phyloP scores from a whole-genome alignment of 2,329 filamentous ascomycete genomes.

The Cladosporium sp. region DNA sequence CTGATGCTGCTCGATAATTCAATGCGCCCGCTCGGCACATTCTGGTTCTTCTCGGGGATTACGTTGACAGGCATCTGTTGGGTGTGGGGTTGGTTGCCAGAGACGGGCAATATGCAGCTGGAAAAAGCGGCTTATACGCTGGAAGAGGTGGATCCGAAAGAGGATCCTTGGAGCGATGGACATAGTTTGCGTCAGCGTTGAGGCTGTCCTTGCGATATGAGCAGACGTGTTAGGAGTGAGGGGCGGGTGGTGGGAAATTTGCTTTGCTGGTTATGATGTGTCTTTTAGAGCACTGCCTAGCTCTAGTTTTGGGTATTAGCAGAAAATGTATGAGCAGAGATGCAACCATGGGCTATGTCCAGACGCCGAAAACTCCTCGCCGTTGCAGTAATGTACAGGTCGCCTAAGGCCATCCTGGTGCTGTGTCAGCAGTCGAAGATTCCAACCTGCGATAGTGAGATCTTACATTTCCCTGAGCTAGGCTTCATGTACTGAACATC shows the following conservation, averaged over 20 bases:
- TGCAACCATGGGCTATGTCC: neutral
- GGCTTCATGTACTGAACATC: slow-evolving; percentile 69
- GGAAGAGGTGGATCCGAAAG: neutral
- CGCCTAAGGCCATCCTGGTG: neutral
- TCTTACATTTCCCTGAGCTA: slow-evolving; percentile 31
- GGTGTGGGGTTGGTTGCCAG: slow-evolving; percentile 73
- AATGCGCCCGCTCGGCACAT: slow-evolving; percentile 64
- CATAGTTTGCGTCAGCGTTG: neutral
- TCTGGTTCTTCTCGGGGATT: slow-evolving; percentile 71
- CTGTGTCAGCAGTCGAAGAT: neutral
- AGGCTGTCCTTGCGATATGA: neutral
- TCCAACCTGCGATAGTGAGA: neutral
- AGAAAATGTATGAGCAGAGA: slow-evolving; percentile 1
- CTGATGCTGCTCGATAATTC: slow-evolving; percentile 66
- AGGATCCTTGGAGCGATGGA: neutral
- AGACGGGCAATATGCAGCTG: slow-evolving; percentile 65
- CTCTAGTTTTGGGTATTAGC: neutral
- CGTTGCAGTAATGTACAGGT: neutral
- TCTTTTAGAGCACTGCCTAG: neutral
- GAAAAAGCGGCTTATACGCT: slow-evolving; percentile 43
- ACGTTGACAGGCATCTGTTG: slow-evolving; percentile 67
- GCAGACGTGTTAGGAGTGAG: neutral
- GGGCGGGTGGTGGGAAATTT: neutral
- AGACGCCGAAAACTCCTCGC: slow-evolving; percentile 6
- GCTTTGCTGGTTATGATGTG: neutral